These are phyloP conservation scores for Astrephomene gubernaculifera DNA, from an alignment of 139 green algal genomes.

Conservation along the genomic window DNA sequence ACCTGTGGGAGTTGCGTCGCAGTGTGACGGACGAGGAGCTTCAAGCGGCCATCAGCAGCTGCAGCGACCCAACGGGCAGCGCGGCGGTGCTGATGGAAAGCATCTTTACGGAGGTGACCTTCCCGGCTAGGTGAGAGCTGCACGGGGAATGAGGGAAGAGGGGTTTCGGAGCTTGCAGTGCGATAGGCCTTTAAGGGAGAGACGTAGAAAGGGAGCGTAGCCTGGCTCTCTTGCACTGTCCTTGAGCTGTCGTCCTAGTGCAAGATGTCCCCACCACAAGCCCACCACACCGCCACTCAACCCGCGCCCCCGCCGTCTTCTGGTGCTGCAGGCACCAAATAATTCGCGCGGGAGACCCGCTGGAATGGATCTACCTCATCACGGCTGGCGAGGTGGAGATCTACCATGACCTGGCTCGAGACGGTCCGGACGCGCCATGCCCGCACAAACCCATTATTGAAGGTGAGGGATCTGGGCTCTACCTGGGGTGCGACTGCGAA, in stretches of 20 bases:
- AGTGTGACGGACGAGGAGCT: conserved; percentile 43
- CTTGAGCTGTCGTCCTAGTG: too few species aligned
- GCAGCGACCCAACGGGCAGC: conserved; percentile 13
- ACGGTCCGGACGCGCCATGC: conserved; percentile 34
- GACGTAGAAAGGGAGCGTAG: neutral
- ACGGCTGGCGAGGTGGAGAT: conserved; percentile 51
- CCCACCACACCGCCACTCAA: too few species aligned
- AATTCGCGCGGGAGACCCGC: conserved; percentile 40
- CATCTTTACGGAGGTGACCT: conserved; percentile 45
- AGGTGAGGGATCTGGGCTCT: neutral
- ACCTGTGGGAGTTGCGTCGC: conserved; percentile 26
- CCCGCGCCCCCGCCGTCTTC: neutral
- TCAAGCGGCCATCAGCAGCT: conserved; percentile 34
- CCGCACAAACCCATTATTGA: conserved; percentile 41
- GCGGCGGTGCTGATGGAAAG: conserved; percentile 42
- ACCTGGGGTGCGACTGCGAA: too few species aligned
- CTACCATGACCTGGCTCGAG: conserved; percentile 42
- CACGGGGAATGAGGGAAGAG: neutral
- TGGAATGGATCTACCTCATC: conserved; percentile 56
- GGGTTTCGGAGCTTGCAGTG: neutral
- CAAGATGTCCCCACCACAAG: too few species aligned
- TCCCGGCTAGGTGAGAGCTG: conserved; percentile 24
- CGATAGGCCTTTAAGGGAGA: neutral
- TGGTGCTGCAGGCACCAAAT: conserved; percentile 25
- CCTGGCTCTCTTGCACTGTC: neutral